Evolutionary conservation across 441 rosid genomes (phyloP), one percentile per base, ranked within the genome.

Genomic region (Adansonia madagascariensis): DNA sequence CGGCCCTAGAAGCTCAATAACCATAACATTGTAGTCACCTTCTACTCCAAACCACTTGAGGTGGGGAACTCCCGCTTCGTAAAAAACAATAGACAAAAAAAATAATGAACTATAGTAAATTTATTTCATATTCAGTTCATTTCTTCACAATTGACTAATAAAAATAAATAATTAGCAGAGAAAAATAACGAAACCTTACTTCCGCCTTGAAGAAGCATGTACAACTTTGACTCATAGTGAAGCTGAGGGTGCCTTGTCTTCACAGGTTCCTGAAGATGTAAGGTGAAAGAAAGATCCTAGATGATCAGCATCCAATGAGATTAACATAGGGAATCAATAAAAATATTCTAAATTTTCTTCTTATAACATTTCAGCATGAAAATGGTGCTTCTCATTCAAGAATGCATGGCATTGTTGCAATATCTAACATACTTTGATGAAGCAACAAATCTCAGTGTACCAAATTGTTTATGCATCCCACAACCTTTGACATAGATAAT

Each of bases 11-110:
- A 93, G 98, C 72, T 93, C 97, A 80, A 92, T 92, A 67, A 92
- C 93, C 98, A 93, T 91, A 73, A 90, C 78, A 74, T 87, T 91
- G 86, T 90, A 89, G 10, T 90, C 97, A 17, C 90, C 90, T 74
- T 93, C 97, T 46, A 91, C 92, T 74, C 98, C 98, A 80, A 85
- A 93, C 97, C 97, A 93, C 83, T 93, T 92, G 24, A 93, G 91
- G 77, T 88, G 91, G 47, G 97, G 95, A 84, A 93, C 75, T 73
- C 98, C 98, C 75, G 91, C 98, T 93, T 85, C 86, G 85, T 11
- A 65, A 76, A 73, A 80, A 53, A 56, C 78, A 80, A 80, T 17
- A 61, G 61, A 46, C 64, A 44, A 39, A 9, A 35, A 18, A 79
- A 20, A 62, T 22, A 69, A 78, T 66, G 50, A 73, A 64, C 71